These are phyloP conservation scores for Cercospora zeae-maydis DNA, from an alignment of 2,329 filamentous ascomycete genomes.

Conservation along the genomic window DNA sequence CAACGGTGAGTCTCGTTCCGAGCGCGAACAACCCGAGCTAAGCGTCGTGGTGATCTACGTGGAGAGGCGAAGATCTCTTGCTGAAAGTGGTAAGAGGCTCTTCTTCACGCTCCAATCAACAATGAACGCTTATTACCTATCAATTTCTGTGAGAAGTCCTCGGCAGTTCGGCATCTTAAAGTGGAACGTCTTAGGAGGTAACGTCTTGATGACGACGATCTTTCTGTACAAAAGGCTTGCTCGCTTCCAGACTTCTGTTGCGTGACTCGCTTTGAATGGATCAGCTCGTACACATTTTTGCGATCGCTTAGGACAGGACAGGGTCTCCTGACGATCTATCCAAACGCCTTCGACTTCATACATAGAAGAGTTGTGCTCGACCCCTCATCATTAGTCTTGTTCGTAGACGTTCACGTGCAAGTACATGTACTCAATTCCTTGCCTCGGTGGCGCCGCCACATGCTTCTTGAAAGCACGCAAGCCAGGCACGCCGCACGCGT, in stretches of 20 bases:
- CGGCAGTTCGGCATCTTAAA: too few relatives aligned
- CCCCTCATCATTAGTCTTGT: background rate
- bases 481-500: background rate
- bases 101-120: background rate
- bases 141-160: background rate
- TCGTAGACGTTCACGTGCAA: background rate
- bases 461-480: background rate
- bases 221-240: background rate
- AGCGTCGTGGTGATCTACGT: conserved; percentile 1
- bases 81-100: background rate
- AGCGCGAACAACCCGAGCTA: background rate
- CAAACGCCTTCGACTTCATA: background rate
- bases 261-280: background rate
- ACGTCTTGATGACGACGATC: conserved; percentile 1
- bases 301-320: background rate
- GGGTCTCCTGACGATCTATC: background rate
- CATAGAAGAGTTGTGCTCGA: background rate
- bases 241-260: background rate
- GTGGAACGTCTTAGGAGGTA: too few relatives aligned
- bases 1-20: background rate
- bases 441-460: background rate
- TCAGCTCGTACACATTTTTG: background rate
- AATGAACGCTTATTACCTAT: too few relatives aligned
- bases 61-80: background rate
- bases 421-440: too few relatives aligned